Conservation (phyloP, 148 eudicot species). For the Nyssa sinensis region DNA sequence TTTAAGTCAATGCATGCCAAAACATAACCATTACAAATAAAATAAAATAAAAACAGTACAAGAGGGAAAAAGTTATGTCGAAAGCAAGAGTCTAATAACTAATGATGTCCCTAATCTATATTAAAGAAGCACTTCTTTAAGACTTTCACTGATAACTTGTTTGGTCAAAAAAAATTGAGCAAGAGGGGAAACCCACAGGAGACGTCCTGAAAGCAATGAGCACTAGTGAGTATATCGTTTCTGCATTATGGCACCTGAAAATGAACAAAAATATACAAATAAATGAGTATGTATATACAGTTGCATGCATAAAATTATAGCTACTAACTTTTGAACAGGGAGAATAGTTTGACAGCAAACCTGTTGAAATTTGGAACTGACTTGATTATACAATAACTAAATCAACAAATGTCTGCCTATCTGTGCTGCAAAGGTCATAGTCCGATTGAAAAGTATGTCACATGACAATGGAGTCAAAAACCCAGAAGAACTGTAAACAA, state of each 20-base stretch:
- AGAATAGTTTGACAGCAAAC: not conserved
- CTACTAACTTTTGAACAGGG: not conserved
- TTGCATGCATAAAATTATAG: not conserved
- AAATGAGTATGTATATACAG: not conserved
- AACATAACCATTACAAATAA: too few relatives aligned
- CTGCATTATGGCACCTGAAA: conserved; percentile 11
- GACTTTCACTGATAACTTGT: too few relatives aligned
- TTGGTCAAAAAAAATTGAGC: not conserved
- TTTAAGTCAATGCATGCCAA: too few relatives aligned
- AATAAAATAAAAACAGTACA: too few relatives aligned
- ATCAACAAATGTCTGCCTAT: not conserved
- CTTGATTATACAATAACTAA: not conserved
- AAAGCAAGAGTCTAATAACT: too few relatives aligned
- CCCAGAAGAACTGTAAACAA: not conserved
- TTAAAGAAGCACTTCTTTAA: too few relatives aligned
- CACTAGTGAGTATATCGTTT: not conserved
- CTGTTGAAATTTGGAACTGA: not conserved
- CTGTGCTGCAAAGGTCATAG: not conserved
- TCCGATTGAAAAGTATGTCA: not conserved
- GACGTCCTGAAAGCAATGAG: conserved; percentile 12
- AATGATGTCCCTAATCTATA: too few relatives aligned
- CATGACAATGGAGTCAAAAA: conserved; percentile 1
- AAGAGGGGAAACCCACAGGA: conserved; percentile 15
- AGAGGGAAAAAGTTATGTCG: too few relatives aligned
- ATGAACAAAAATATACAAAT: not conserved